Evolutionary conservation across 2,329 filamentous ascomycete genomes (phyloP).

Genomic region (Fusarium paranaense): DNA sequence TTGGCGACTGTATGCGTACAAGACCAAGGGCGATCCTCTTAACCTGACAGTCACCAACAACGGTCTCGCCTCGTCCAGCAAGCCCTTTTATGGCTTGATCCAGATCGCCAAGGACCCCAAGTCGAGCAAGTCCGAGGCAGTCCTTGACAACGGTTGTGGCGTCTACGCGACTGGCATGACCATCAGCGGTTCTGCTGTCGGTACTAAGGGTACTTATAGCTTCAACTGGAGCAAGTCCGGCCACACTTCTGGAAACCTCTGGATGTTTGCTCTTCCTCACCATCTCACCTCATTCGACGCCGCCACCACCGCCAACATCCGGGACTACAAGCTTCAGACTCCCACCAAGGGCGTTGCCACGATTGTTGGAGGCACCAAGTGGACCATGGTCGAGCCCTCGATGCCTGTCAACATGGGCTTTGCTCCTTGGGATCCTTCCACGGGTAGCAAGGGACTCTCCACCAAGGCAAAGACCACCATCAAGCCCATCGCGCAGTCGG

Average conservation of each 20-base stretch:
- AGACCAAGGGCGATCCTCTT: conserved; percentile 68
- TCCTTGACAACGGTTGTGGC: conserved; percentile 82
- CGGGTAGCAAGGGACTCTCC: conserved; percentile 62
- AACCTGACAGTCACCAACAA: conserved; percentile 77
- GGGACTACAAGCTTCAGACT: conserved; percentile 75
- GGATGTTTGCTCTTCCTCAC: conserved; percentile 92
- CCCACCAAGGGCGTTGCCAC: conserved; percentile 87
- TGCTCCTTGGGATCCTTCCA: conserved; percentile 76
- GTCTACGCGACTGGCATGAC: conserved; percentile 75
- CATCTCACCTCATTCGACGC: conserved; percentile 81
- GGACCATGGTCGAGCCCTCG: conserved; percentile 81
- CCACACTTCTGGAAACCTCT: conserved; percentile 66
- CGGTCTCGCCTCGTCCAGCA: conserved; percentile 71
- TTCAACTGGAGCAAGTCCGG: conserved; percentile 81
- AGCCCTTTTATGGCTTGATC: conserved; percentile 79
- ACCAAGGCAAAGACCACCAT: conserved; percentile 70
- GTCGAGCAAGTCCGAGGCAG: conserved; percentile 64
- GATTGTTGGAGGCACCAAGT: conserved; percentile 76
- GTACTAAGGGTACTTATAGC: conserved; percentile 75
- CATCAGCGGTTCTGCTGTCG: conserved; percentile 72
- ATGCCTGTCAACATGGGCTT: conserved; percentile 82
- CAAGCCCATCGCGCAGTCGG: conserved; percentile 71
- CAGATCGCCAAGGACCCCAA: conserved; percentile 85
- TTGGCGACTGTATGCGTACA: conserved; percentile 85
- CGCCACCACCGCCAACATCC: conserved; percentile 61